Percentiles rank a stretch among this genome's conserved stretches.
Evolutionary conservation across 768 basidiomycete species (phyloP).

Genomic region (Coprinellus micaceus): DNA sequence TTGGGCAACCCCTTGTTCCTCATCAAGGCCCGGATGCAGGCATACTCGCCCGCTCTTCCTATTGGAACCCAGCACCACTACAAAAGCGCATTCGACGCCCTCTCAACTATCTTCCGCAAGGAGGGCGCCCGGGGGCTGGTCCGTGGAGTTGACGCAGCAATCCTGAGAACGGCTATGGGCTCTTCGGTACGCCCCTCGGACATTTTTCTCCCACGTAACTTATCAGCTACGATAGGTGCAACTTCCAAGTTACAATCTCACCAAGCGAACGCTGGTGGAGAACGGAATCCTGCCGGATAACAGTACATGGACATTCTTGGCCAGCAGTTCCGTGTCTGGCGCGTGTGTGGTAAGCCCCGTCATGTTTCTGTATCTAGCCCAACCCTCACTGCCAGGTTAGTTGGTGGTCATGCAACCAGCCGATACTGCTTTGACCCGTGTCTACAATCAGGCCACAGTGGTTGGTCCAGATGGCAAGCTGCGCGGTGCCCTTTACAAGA

Average conservation of each 20-base stretch:
- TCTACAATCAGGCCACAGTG: conserved; percentile 93
- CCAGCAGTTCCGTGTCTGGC: conserved; percentile 86
- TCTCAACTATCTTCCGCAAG: conserved; percentile 71
- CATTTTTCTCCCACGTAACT: neutral
- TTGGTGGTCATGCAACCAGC: conserved; percentile 94
- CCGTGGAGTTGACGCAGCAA: conserved; percentile 90
- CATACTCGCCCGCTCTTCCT: conserved; percentile 91
- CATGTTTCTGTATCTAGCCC: neutral
- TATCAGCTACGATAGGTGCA: conserved; percentile 63
- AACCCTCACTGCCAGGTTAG: conserved; percentile 32
- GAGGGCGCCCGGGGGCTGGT: conserved; percentile 80
- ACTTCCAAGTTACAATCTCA: conserved; percentile 92
- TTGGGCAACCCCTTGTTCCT: conserved; percentile 91
- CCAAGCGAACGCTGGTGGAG: conserved; percentile 74
- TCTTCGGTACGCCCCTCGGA: conserved; percentile 51
- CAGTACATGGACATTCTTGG: conserved; percentile 83
- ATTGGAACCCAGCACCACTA: conserved; percentile 95
- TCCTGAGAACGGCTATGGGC: conserved; percentile 92
- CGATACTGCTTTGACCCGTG: conserved; percentile 85
- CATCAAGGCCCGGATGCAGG: conserved; percentile 99
- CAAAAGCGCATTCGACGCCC: conserved; percentile 76
- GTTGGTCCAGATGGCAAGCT: conserved; percentile 65
- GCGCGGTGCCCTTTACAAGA: conserved; percentile 79
- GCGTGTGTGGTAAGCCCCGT: conserved; percentile 74
- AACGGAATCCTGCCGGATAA: conserved; percentile 68